Percentiles rank a stretch among this genome's conserved stretches.
phyloP scores from a whole-genome alignment of 2,329 filamentous ascomycete genomes.

The Pyrenophora seminiperda region DNA sequence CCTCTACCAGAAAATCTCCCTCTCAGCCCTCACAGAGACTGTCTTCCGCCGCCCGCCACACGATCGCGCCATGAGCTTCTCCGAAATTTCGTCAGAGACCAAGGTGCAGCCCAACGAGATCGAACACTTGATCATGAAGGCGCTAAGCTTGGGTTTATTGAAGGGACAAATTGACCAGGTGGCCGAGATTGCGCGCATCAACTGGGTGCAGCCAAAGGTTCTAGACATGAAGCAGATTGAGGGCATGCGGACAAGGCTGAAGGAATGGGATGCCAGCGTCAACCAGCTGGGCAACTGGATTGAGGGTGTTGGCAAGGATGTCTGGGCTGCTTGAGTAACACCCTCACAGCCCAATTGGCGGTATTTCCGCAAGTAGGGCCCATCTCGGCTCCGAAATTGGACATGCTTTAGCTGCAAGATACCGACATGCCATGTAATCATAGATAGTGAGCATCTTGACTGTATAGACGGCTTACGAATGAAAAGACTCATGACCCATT shows the following conservation, averaged over 20 bases:
- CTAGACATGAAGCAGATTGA: conserved; percentile 94
- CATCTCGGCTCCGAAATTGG: conserved; percentile 1
- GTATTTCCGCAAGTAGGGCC: background rate
- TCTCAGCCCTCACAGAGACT: conserved; percentile 92
- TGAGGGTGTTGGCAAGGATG: conserved; percentile 88
- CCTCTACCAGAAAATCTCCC: conserved; percentile 95
- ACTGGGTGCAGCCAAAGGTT: conserved; percentile 99
- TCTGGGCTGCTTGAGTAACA: conserved; percentile 74
- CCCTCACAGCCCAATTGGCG: background rate
- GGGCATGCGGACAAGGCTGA: conserved; percentile 83
- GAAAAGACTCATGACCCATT: conserved; percentile 17
- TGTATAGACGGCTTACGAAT: conserved; percentile 15
- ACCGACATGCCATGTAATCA: conserved; percentile 20
- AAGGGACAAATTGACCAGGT: conserved; percentile 96
- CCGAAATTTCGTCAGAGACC: conserved; percentile 85
- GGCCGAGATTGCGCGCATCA: conserved; percentile 89
- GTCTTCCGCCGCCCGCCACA: conserved; percentile 96
- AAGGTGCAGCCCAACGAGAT: conserved; percentile 91
- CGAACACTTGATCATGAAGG: conserved; percentile 98
- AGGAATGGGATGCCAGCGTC: conserved; percentile 95
- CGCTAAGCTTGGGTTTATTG: conserved; percentile 88
- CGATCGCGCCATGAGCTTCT: conserved; percentile 91
- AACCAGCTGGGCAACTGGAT: conserved; percentile 98
- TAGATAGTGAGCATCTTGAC: conserved; percentile 20
- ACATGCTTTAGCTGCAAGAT: conserved; percentile 13